Base-by-base conservation (phyloP, 768 basidiomycete species). In the Phanerochaete sordida region DNA sequence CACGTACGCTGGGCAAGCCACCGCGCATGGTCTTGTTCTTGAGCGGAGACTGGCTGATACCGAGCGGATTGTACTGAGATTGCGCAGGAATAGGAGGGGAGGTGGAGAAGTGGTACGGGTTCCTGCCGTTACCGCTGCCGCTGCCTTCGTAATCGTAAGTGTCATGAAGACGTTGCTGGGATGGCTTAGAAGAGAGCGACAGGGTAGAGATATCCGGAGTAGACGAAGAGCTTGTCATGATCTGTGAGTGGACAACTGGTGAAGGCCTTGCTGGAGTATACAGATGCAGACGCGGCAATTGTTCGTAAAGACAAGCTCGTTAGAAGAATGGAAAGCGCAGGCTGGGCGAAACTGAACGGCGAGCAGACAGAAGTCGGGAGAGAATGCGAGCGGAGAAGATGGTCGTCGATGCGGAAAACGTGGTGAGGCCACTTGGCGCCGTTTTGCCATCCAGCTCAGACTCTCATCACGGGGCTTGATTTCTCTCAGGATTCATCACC, bases 151-250 rank as follows among this genome's bases (percentile, higher is more conserved):
- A 91, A 80, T 91, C 88, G 77, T 90, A 90, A 87, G 79, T 76
- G 74, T 93, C 90, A 79, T 92, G 84, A 81, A 88, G 84, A 83
- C 88, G 89, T 87, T 84, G 88, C 75, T 84, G 86, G 63, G 83
- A 78, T 63, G 77, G 70, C 69, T 76, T 76, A 50, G 83, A 78
- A 75, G 82, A 82, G 74, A 92, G 84, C 68, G 90, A 86, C 70
- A 93, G 76, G 65, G 87, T 79, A 52, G 88, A 85, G 67, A 93
- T 84, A 78, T 92, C 90, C 64, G 91, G 90, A 43, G 81, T 76
- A 48, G 77, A 73, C 31, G 90, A 86, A 66, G 90, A 84, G 71
- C 76, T 86, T 69, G 89, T 88, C 90, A 93, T 93, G 82, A 85
- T 66, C 60, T 57, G 33, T 54, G 53, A 49, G 57, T 50, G 28